Evolutionary conservation across 805 yeast species (phyloP).

Genomic region (Lipomyces yamanashiensis): DNA sequence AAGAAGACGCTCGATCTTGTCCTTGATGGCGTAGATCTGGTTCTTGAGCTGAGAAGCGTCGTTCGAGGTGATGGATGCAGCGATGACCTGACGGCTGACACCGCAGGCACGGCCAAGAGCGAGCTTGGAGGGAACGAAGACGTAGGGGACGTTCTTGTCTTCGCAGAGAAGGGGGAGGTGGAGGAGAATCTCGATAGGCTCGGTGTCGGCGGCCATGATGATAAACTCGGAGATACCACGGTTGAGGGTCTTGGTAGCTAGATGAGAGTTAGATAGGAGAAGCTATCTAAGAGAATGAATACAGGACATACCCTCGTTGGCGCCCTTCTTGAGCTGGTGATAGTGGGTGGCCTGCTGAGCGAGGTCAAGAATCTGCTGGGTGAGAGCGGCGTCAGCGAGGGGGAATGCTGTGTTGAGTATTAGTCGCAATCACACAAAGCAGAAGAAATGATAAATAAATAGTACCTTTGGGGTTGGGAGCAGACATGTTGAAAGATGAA

Average conservation of each 20-base stretch:
- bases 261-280: background rate
- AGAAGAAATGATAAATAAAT: background rate
- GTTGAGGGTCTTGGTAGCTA: conserved; percentile 37
- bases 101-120: conserved; percentile 99
- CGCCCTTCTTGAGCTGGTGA: conserved; percentile 99
- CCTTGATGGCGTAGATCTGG: conserved; percentile 97
- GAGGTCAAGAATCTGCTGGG: conserved; percentile 96
- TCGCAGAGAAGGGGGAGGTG: conserved; percentile 98
- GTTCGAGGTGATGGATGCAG: conserved; percentile 97
- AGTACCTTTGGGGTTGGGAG: conserved; percentile 83
- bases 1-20: conserved; percentile 96
- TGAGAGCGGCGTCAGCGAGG: conserved; percentile 91
- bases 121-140: conserved; percentile 96
- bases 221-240: conserved; percentile 37
- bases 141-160: conserved; percentile 99
- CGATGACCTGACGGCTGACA: conserved; percentile 98
- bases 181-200: conserved; percentile 96
- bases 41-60: conserved; percentile 97
- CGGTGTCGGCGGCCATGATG: conserved; percentile 97
- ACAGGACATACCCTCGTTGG: conserved; percentile 88
- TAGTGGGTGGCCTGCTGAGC: conserved; percentile 97
- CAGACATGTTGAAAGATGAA: conserved; percentile 58
- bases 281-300: background rate
- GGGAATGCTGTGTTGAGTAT: conserved; percentile 79
- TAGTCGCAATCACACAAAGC: background rate